Percentiles rank a stretch among this genome's conserved stretches.
These are phyloP conservation scores for Psilocybe subaeruginosa DNA, from an alignment of 768 basidiomycete genomes.

Conservation along the genomic window DNA sequence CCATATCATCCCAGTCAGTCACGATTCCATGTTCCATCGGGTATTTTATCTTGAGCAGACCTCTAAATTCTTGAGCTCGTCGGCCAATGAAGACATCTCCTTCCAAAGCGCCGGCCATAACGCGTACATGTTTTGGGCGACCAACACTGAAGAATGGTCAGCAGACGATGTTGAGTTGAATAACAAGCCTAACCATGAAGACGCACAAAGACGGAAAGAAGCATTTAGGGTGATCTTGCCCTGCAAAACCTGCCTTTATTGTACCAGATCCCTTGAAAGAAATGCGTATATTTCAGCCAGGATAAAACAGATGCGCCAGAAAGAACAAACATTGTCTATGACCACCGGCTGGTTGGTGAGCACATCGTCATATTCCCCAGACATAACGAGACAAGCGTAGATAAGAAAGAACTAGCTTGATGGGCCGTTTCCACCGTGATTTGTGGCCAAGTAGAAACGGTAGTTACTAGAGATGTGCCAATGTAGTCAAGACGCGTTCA, in stretches of 20 bases:
- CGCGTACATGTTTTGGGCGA: conserved; percentile 94
- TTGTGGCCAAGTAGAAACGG: conserved; percentile 1
- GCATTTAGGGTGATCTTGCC: conserved; percentile 98
- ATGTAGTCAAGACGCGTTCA: conserved; percentile 19
- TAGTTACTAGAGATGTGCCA: conserved; percentile 3
- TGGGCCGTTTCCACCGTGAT: conserved; percentile 2
- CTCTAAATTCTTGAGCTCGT: conserved; percentile 93
- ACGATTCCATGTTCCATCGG: conserved; percentile 99
- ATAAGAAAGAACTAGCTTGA: conserved; percentile 17
- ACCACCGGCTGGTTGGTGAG: conserved; percentile 99
- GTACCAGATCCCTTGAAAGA: conserved; percentile 88
- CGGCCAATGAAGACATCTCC: conserved; percentile 96
- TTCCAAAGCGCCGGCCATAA: conserved; percentile 97
- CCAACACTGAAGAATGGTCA: conserved; percentile 69
- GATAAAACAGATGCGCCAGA: conserved; percentile 9
- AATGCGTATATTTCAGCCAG: conserved; percentile 26
- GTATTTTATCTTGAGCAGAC: conserved; percentile 96
- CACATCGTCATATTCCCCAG: conserved; percentile 88
- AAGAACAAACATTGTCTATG: conserved; percentile 87
- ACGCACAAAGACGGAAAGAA: conserved; percentile 99
- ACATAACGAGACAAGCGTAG: conserved; percentile 49
- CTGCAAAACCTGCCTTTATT: conserved; percentile 99
- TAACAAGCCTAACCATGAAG: conserved; percentile 37
- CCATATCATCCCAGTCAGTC: conserved; percentile 99
- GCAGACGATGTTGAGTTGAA: conserved; percentile 25